Percentiles rank a stretch among this genome's conserved stretches.
These are phyloP conservation scores for Endocalyx cinctus DNA, from an alignment of 2,329 filamentous ascomycete species.

Conservation along the genomic window DNA sequence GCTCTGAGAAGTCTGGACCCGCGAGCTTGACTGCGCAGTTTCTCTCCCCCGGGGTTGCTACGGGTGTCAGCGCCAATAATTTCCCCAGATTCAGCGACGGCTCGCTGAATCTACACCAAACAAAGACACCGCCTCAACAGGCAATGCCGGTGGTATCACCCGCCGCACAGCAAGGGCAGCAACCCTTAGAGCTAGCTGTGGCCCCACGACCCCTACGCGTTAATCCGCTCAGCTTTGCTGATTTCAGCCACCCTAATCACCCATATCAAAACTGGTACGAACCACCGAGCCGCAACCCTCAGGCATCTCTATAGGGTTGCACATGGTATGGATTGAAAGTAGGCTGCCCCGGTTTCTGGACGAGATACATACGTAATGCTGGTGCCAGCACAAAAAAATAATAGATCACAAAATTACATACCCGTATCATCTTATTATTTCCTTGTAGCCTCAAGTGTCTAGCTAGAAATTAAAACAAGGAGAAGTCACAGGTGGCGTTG, in stretches of 20 bases:
- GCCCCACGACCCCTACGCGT: constrained; percentile 35
- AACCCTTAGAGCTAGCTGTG: constrained; percentile 25
- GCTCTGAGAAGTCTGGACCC: constrained; percentile 51
- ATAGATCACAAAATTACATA: too few relatives aligned
- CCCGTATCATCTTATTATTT: too few relatives aligned
- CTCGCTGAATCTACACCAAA: constrained; percentile 13
- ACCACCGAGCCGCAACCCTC: constrained; percentile 52
- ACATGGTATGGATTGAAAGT: too few relatives aligned
- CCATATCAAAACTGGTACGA: constrained; percentile 80
- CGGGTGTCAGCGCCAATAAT: constrained; percentile 3
- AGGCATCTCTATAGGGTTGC: constrained; percentile 19
- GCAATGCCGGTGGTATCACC: constrained; percentile 9
- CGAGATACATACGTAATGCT: too few relatives aligned
- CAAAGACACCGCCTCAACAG: constrained; percentile 12
- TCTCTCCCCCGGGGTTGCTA: constrained; percentile 8
- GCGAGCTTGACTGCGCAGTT: constrained; percentile 21
- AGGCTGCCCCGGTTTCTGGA: too few relatives aligned
- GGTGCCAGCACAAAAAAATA: too few relatives aligned
- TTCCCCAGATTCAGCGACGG: constrained; percentile 14
- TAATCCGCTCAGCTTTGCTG: constrained; percentile 70
- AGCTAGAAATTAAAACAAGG: too few relatives aligned
- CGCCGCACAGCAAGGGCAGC: constrained; percentile 23
- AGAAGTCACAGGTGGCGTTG: too few relatives aligned
- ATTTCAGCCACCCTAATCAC: constrained; percentile 73
- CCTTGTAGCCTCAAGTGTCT: too few relatives aligned